Base-by-base conservation (phyloP, 2,329 filamentous ascomycete species). In the Arthrobotrys sinensis region DNA sequence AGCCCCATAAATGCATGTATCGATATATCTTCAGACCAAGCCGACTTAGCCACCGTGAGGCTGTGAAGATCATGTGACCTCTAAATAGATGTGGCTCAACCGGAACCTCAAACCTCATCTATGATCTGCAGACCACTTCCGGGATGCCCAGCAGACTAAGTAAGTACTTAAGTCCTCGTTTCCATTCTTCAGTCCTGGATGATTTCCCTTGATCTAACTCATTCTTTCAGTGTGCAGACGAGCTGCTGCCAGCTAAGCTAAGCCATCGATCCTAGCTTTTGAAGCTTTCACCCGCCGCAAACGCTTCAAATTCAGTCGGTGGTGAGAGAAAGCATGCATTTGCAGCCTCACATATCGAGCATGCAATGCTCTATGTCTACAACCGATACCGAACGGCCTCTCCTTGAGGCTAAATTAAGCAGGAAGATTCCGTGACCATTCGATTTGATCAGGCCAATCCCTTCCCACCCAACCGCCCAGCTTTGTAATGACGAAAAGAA, bases 381-480 rank as follows among this genome's bases (percentile, higher is more conserved):
- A 38, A 38, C 57, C 68, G 68, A 73, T 62, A 43, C 21, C 63
- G 70, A 75, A 62, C 70, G 70, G 70, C 21, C 34, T 16, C 69
- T 24, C 43, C 57, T 75, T 68, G 63, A 75, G 70, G 70, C 70
- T 75, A 75, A 75, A 75, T 68, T 75, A 75, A 75, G 70, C 62
- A 52, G 62, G 66, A 62, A 67, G 70, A 68, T 75, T 75, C 70
- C 70, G 70, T 75, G 70, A 75, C 63, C 70, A 68, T 68, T 75
- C 70, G 70, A 75, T 53, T 28, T 40, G 45, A 50, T 75, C 70
- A 75, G 70, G 70, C 53, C 70, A 75, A 68, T 75, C 52, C 43
- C 70, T 68, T 75, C 70, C 70, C 70, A 75, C 52, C 70, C 63
- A 66, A 63, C 69, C 63, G 70, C 63, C 63, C 43, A 68, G 32